phyloP scores from a whole-genome alignment of 768 basidiomycete genomes.

The Agrocybe praecox region DNA sequence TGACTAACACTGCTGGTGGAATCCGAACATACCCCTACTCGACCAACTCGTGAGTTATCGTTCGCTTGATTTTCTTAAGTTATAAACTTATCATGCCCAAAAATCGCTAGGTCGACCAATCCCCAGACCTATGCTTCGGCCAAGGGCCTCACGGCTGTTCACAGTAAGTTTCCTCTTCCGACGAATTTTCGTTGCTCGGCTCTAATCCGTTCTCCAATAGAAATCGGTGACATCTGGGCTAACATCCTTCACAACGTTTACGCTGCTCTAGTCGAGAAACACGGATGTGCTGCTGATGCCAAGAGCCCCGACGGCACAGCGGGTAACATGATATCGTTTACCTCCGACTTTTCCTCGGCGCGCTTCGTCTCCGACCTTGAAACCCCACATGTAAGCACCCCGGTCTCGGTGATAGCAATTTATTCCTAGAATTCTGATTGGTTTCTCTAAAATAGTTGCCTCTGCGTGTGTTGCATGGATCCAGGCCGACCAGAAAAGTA shows the following conservation, averaged over 20 bases:
- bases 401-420: not conserved
- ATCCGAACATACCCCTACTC: conserved; percentile 62
- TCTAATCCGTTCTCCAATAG: conserved; percentile 11
- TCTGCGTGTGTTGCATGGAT: conserved; percentile 49
- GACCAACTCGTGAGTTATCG: conserved; percentile 38
- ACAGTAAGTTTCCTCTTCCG: conserved; percentile 31
- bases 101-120: conserved; percentile 34
- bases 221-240: conserved; percentile 57
- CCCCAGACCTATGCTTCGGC: conserved; percentile 45
- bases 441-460: conserved; percentile 27
- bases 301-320: conserved; percentile 21
- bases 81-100: not conserved
- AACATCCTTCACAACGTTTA: conserved; percentile 43
- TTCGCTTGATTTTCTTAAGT: not conserved
- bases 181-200: not conserved
- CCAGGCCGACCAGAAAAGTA: conserved; percentile 53
- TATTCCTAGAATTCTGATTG: not conserved
- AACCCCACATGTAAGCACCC: conserved; percentile 22
- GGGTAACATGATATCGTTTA: conserved; percentile 26
- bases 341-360: conserved; percentile 24
- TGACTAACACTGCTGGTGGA: conserved; percentile 48
- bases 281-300: conserved; percentile 37
- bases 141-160: conserved; percentile 38
- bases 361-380: conserved; percentile 22
- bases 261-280: conserved; percentile 32